Conservation (phyloP, 768 basidiomycete species). For the Hirschioporus abietinus region DNA sequence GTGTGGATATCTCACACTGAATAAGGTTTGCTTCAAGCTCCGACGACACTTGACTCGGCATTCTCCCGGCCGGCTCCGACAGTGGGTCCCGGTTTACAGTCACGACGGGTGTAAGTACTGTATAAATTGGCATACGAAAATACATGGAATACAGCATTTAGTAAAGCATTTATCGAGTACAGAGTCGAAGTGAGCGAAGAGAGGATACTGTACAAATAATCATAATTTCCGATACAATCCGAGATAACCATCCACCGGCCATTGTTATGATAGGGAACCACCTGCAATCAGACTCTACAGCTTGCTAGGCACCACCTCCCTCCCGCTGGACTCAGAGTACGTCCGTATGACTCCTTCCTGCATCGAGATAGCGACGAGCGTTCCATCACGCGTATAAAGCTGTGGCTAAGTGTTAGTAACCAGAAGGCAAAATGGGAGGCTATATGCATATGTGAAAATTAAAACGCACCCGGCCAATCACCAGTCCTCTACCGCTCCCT, state of each 20-base stretch:
- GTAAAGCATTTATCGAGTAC: not conserved
- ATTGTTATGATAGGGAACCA: not conserved
- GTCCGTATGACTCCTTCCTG: conserved; percentile 79
- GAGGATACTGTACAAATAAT: not conserved
- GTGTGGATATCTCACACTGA: conserved; percentile 1
- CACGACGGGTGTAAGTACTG: not conserved
- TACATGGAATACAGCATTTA: not conserved
- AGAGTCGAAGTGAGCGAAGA: not conserved
- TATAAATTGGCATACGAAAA: too few species aligned
- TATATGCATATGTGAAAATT: not conserved
- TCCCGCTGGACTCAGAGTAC: conserved; percentile 17
- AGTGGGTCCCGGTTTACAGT: not conserved
- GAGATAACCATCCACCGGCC: not conserved
- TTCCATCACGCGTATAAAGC: conserved; percentile 67
- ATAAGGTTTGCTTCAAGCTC: conserved; percentile 2
- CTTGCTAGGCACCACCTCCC: not conserved
- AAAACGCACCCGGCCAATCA: conserved; percentile 59
- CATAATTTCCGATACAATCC: not conserved
- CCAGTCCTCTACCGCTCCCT: conserved; percentile 28
- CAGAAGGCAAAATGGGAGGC: conserved; percentile 2
- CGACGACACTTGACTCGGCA: not conserved
- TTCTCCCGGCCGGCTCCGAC: not conserved
- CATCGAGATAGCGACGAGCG: conserved; percentile 63
- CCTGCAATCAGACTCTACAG: not conserved
- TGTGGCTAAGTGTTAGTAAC: conserved; percentile 19